Evolutionary conservation across 2,329 filamentous ascomycete species (phyloP), one percentile per base, ranked within the genome.

Genomic region (Colletotrichum sp.): DNA sequence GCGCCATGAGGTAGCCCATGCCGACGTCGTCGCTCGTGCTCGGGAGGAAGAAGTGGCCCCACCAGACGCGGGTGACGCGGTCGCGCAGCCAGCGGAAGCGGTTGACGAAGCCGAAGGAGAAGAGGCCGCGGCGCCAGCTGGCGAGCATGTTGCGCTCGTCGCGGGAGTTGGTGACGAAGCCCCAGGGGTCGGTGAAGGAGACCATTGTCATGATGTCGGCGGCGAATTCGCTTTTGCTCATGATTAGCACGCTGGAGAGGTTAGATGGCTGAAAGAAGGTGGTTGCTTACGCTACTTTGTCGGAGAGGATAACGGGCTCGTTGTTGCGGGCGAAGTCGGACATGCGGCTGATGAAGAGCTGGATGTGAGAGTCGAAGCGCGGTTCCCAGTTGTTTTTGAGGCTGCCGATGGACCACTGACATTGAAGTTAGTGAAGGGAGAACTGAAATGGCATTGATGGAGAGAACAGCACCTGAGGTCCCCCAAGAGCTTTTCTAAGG

Each of bases 191-290:
- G 18, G 71, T 69, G 58, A 73, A 73, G 26, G 36, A 73, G 21
- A 73, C 71, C 10, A 73, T 43, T 8, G 71, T 69, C 71, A 73
- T 73, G 56, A 73, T 69, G 32, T 73, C 71, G 56, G 71, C 71
- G 16, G 71, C 71, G 58, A 73, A 73, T 28, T 73, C 64, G 9
- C 36, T 48, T n/a, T 18, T n/a, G 9, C 38, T 13, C 13, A 48
- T 4, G 6, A 8, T 16, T 12, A 34, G 32, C 12, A 13, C 24
- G 16, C 13, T 24, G 24, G 24, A 24, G 24, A 24, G 4, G n/a
- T 10, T n/a, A 18, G 8, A 7, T 28, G 10, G 3, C 28, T 16
- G 24, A 2, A 7, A 28, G 13, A 38, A 5, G 21, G 13, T 14
- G 28, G 6, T 9, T 24, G 16, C 70, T n/a, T 34, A 73, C 71